These are phyloP conservation scores for Moesziomyces sp. DNA, from an alignment of 1,284 basidiomycete genomes.

Conservation along the genomic window DNA sequence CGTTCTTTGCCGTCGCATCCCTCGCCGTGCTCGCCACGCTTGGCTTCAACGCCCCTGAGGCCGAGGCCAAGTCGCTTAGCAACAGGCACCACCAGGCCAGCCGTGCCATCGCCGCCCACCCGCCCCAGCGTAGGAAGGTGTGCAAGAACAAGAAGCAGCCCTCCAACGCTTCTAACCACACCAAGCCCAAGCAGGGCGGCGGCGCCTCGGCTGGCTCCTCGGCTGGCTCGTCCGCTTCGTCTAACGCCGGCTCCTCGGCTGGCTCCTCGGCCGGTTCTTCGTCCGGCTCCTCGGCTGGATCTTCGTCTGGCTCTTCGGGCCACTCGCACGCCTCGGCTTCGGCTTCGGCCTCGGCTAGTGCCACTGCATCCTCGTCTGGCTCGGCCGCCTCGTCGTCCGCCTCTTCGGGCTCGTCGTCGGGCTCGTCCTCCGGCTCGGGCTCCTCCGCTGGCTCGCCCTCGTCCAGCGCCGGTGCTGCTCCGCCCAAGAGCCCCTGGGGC, in stretches of 20 bases:
- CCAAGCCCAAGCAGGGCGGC: conserved; percentile 1
- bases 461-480: conserved; percentile 24
- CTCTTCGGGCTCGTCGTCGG: conserved; percentile 4
- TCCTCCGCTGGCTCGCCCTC: conserved; percentile 4
- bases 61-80: conserved; percentile 46
- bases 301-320: not conserved
- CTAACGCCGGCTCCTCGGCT: not conserved
- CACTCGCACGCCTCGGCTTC: not conserved
- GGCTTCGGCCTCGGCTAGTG: not conserved
- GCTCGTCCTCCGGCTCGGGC: conserved; percentile 8
- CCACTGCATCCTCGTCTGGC: not conserved
- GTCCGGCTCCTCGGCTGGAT: not conserved
- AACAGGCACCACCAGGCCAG: conserved; percentile 25
- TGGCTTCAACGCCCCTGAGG: conserved; percentile 24
- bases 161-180: conserved; percentile 6
- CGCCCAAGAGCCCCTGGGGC: conserved; percentile 46
- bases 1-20: conserved; percentile 29
- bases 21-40: conserved; percentile 38
- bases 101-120: not conserved
- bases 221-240: not conserved
- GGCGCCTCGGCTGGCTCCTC: conserved; percentile 9
- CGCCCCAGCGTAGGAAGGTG: conserved; percentile 11
- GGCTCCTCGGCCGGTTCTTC: not conserved
- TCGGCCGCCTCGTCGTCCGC: not conserved
- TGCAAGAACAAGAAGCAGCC: conserved; percentile 25